Percentiles rank a stretch among this genome's conserved stretches.
These are phyloP conservation scores for Candida pseudoviswanathii DNA, from an alignment of 1,139 yeast genomes.

Conservation along the genomic window DNA sequence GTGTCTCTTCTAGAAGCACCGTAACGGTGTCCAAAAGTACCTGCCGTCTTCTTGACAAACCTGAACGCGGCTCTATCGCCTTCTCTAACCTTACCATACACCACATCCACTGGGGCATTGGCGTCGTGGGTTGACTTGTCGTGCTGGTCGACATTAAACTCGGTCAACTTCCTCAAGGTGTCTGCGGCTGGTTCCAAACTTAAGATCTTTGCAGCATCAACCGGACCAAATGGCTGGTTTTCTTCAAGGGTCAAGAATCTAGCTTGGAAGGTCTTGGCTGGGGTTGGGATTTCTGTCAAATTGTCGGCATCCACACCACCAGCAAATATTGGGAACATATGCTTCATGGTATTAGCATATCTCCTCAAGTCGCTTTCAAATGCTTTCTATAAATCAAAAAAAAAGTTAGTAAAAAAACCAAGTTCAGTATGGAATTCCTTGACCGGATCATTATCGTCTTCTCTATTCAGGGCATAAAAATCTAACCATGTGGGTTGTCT, in stretches of 20 bases:
- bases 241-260: constrained; percentile 90
- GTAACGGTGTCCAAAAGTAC: constrained; percentile 86
- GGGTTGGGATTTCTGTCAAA: constrained; percentile 92
- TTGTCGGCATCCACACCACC: constrained; percentile 58
- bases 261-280: constrained; percentile 79
- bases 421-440: neutral
- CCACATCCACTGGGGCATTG: constrained; percentile 29
- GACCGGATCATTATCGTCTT: neutral
- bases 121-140: constrained; percentile 22
- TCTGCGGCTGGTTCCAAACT: constrained; percentile 83
- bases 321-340: constrained; percentile 77
- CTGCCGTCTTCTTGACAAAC: constrained; percentile 76
- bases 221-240: constrained; percentile 95
- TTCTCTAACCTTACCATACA: constrained; percentile 51
- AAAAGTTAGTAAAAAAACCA: neutral
- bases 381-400: constrained; percentile 32
- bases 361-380: constrained; percentile 53
- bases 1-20: constrained; percentile 90
- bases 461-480: constrained; percentile 18
- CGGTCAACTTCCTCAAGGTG: constrained; percentile 67
- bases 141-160: constrained; percentile 46
- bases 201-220: constrained; percentile 89
- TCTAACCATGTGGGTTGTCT: constrained; percentile 67
- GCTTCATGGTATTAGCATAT: constrained; percentile 65
- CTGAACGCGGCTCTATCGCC: constrained; percentile 69